Conservation (phyloP, 2,329 filamentous ascomycete genomes). For the Fusarium oligoseptatum region DNA sequence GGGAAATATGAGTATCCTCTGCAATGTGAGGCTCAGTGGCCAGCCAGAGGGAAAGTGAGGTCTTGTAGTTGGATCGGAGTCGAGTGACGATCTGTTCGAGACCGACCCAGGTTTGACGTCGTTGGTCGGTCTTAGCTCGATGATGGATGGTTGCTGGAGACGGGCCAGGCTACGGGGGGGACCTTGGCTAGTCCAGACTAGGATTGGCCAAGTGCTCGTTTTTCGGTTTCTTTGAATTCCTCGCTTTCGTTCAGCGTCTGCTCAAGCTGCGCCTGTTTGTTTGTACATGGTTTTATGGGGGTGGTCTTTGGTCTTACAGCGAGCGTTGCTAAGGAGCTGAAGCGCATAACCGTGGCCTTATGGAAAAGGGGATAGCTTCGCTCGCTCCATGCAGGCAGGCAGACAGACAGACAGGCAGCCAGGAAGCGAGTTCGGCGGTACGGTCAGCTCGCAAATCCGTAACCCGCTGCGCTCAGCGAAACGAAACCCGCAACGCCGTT, state of each 20-base stretch:
- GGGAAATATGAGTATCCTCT: neutral
- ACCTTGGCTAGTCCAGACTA: slow-evolving; percentile 19
- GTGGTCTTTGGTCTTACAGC: slow-evolving; percentile 11
- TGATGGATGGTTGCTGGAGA: slow-evolving; percentile 27
- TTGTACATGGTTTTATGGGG: neutral
- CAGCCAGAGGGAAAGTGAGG: slow-evolving; percentile 7
- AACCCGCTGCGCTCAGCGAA: neutral
- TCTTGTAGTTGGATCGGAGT: slow-evolving; percentile 15
- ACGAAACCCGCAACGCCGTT: slow-evolving; percentile 16
- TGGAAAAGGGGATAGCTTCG: slow-evolving; percentile 22
- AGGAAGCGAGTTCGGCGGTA: neutral
- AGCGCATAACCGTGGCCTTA: slow-evolving; percentile 21
- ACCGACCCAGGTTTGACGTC: slow-evolving; percentile 38
- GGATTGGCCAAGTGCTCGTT: slow-evolving; percentile 35
- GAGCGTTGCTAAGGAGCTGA: slow-evolving; percentile 17
- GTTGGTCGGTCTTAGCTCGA: slow-evolving; percentile 37
- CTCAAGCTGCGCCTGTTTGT: neutral
- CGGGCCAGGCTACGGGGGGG: slow-evolving; percentile 20
- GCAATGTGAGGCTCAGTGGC: slow-evolving; percentile 2
- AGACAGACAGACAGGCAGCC: neutral
- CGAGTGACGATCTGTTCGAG: slow-evolving; percentile 27
- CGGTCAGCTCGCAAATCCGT: slow-evolving; percentile 18
- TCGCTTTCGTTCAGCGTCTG: neutral
- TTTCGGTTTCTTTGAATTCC: slow-evolving; percentile 35
- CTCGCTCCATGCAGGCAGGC: neutral